These are phyloP conservation scores for Komagataella populi DNA, from an alignment of 805 yeast genomes.

Conservation along the genomic window DNA sequence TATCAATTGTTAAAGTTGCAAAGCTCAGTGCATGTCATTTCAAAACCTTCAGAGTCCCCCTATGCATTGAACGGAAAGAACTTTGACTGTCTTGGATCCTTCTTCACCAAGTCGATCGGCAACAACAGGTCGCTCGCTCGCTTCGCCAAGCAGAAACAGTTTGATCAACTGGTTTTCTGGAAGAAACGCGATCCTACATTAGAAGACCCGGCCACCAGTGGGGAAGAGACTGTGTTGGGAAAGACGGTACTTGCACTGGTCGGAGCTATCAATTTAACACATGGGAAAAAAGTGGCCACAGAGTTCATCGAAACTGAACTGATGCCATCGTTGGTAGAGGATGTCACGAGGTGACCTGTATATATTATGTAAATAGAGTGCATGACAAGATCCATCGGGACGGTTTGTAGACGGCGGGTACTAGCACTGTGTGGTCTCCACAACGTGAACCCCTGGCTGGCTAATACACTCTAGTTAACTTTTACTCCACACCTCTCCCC, in stretches of 20 bases:
- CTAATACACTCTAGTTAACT: background rate
- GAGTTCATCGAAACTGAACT: slow-evolving; percentile 42
- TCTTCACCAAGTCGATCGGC: slow-evolving; percentile 33
- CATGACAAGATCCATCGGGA: background rate
- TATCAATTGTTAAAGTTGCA: slow-evolving; percentile 40
- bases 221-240: slow-evolving; percentile 41
- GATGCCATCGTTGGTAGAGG: slow-evolving; percentile 10
- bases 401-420: background rate
- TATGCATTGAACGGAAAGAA: slow-evolving; percentile 32
- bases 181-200: slow-evolving; percentile 31
- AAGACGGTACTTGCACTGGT: slow-evolving; percentile 46
- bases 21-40: slow-evolving; percentile 27
- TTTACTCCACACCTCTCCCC: background rate
- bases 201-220: slow-evolving; percentile 31
- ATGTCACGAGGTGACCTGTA: background rate
- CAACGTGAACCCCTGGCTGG: background rate
- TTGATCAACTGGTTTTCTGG: slow-evolving; percentile 53
- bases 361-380: background rate
- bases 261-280: slow-evolving; percentile 52
- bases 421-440: background rate
- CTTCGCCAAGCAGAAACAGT: slow-evolving; percentile 32
- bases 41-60: slow-evolving; percentile 12
- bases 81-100: slow-evolving; percentile 48
- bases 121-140: slow-evolving; percentile 36
- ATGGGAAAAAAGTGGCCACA: slow-evolving; percentile 48